These are phyloP conservation scores for Rhododendron kiyosumense DNA, from an alignment of 148 eudicot genomes.

Conservation along the genomic window DNA sequence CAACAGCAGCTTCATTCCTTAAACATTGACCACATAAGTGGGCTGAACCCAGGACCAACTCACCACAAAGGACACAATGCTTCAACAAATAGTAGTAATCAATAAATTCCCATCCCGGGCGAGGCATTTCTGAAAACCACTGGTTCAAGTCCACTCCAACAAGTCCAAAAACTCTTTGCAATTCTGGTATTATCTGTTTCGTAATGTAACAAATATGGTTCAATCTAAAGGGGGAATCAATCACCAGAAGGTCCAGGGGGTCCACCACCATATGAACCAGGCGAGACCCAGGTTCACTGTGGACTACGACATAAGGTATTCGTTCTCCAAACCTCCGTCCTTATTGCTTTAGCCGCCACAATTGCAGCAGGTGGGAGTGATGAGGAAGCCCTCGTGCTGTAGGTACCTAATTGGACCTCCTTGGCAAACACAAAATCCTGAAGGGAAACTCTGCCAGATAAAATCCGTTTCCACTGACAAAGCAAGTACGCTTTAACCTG, in stretches of 20 bases:
- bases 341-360: slow-evolving; percentile 92
- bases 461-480: slow-evolving; percentile 86
- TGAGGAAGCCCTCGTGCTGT: slow-evolving; percentile 56
- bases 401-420: slow-evolving; percentile 93
- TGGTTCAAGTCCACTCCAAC: slow-evolving; percentile 72
- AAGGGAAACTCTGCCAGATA: slow-evolving; percentile 72
- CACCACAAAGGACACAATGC: slow-evolving; percentile 83
- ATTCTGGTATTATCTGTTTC: slow-evolving; percentile 91
- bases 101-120: slow-evolving; percentile 55
- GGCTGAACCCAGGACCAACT: slow-evolving; percentile 47
- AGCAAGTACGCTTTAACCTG: slow-evolving; percentile 67
- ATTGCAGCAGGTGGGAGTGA: slow-evolving; percentile 92
- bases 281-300: slow-evolving; percentile 97
- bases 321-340: slow-evolving; percentile 81
- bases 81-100: slow-evolving; percentile 79
- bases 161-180: slow-evolving; percentile 89
- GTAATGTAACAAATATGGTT: slow-evolving; percentile 80
- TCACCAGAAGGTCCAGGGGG: slow-evolving; percentile 69
- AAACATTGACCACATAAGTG: slow-evolving; percentile 62
- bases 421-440: slow-evolving; percentile 95
- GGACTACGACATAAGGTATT: slow-evolving; percentile 83
- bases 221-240: slow-evolving; percentile 69
- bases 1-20: slow-evolving; percentile 52
- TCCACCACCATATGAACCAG: slow-evolving; percentile 85
- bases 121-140: slow-evolving; percentile 86